Conservation (phyloP, 495 filamentous ascomycete species). For the Hypoxylon fragiforme region DNA sequence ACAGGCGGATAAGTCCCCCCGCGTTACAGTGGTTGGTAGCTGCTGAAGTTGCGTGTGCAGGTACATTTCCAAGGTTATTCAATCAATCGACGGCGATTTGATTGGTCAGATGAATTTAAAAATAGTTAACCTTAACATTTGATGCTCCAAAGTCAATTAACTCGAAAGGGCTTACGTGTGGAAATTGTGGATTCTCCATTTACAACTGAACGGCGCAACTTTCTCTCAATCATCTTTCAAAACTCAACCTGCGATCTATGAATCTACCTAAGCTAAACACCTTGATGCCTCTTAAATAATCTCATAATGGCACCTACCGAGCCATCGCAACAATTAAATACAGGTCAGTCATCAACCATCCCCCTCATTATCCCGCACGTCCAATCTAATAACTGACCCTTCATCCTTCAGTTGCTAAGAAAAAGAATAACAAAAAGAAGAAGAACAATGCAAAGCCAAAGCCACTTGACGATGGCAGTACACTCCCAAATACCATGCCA, state of each 20-base stretch:
- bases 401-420: constrained; percentile 53
- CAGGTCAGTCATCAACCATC: constrained; percentile 27
- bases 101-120: background rate
- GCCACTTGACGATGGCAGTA: constrained; percentile 42
- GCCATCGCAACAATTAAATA: constrained; percentile 33
- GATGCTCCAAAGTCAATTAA: constrained; percentile 7
- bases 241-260: constrained; percentile 7
- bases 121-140: too few relatives aligned
- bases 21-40: too few relatives aligned
- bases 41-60: background rate
- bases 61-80: background rate
- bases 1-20: too few relatives aligned
- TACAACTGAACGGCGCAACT: constrained; percentile 26
- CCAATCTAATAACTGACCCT: constrained; percentile 20
- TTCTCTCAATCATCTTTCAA: constrained; percentile 14
- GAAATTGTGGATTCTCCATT: constrained; percentile 11
- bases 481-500: constrained; percentile 37
- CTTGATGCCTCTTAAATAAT: constrained; percentile 26
- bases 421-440: constrained; percentile 75
- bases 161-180: constrained; percentile 32
- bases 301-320: constrained; percentile 39
- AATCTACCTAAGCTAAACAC: background rate
- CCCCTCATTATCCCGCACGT: background rate
- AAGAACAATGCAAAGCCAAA: constrained; percentile 54
- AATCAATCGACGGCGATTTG: background rate